phyloP scores from a whole-genome alignment of 1,284 basidiomycete species.

The Termitomyces sp. region DNA sequence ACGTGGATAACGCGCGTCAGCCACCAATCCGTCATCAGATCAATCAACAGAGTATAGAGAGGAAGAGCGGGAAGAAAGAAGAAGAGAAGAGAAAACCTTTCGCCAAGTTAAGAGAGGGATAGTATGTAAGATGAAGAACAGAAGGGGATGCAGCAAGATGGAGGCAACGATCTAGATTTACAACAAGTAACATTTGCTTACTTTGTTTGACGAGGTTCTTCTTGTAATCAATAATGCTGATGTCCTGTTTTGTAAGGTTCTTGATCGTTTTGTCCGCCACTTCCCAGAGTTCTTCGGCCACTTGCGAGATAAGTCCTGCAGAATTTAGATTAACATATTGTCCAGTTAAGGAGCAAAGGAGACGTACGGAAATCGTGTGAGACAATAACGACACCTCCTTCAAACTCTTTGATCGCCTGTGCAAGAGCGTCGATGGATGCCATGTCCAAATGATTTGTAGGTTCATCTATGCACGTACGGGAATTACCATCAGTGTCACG shows the following conservation, averaged over 20 bases:
- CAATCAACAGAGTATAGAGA: background rate
- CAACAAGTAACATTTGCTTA: constrained; percentile 26
- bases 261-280: constrained; percentile 92
- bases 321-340: background rate
- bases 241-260: constrained; percentile 87
- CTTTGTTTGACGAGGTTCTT: constrained; percentile 69
- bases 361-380: constrained; percentile 92
- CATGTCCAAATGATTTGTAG: constrained; percentile 95
- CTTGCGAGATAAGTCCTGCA: constrained; percentile 84
- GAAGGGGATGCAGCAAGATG: background rate
- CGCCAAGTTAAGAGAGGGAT: background rate
- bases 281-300: constrained; percentile 98
- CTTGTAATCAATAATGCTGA: constrained; percentile 91
- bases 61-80: background rate
- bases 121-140: background rate
- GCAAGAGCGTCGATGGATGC: constrained; percentile 95
- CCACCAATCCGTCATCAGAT: background rate
- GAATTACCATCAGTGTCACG: background rate
- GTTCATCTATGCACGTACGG: constrained; percentile 50
- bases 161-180: constrained; percentile 1
- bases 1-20: constrained; percentile 9
- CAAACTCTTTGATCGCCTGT: constrained; percentile 91
- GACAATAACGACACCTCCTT: constrained; percentile 96
- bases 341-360: constrained; percentile 3
- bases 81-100: background rate